A percentile compares a stretch with the other conserved stretches of the same genome.
Conservation (phyloP, 768 basidiomycete species). For the Galerina sulciceps region DNA sequence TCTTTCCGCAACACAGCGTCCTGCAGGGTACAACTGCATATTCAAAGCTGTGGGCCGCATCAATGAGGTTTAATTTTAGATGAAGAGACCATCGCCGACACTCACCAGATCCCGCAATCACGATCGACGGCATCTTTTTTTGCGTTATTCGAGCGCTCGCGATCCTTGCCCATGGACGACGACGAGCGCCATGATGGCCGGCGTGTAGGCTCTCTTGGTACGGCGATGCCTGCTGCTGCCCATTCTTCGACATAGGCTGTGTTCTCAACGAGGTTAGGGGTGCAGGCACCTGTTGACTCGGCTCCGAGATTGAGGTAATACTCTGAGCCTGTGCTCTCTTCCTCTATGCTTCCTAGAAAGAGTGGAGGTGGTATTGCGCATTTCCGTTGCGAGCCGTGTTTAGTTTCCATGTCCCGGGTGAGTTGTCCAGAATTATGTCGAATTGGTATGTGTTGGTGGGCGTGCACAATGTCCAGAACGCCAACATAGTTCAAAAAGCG, state of each 20-base stretch:
- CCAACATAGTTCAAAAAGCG: background rate
- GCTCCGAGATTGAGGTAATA: slow-evolving; percentile 31
- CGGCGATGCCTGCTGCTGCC: slow-evolving; percentile 25
- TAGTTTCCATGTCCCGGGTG: background rate
- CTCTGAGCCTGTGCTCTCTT: slow-evolving; percentile 23
- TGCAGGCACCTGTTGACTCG: slow-evolving; percentile 23
- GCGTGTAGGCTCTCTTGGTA: slow-evolving; percentile 15
- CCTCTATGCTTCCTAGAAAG: slow-evolving; percentile 26
- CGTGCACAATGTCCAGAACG: background rate
- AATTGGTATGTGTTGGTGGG: background rate
- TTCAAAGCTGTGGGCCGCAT: slow-evolving; percentile 28
- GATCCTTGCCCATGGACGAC: slow-evolving; percentile 14
- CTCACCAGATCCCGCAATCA: slow-evolving; percentile 36
- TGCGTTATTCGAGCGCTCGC: slow-evolving; percentile 2
- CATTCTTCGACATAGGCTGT: slow-evolving; percentile 23
- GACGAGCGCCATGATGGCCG: slow-evolving; percentile 11
- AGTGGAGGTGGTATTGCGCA: slow-evolving; percentile 16
- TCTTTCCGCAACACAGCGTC: slow-evolving; percentile 35
- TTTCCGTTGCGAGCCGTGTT: slow-evolving; percentile 9
- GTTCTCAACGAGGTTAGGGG: slow-evolving; percentile 22
- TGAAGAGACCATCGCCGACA: background rate
- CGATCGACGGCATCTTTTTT: slow-evolving; percentile 22
- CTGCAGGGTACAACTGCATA: slow-evolving; percentile 33
- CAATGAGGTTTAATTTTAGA: background rate
- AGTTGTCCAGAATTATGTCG: background rate